phyloP scores from a whole-genome alignment of 2,329 filamentous ascomycete genomes.

The Daldinia sp. region DNA sequence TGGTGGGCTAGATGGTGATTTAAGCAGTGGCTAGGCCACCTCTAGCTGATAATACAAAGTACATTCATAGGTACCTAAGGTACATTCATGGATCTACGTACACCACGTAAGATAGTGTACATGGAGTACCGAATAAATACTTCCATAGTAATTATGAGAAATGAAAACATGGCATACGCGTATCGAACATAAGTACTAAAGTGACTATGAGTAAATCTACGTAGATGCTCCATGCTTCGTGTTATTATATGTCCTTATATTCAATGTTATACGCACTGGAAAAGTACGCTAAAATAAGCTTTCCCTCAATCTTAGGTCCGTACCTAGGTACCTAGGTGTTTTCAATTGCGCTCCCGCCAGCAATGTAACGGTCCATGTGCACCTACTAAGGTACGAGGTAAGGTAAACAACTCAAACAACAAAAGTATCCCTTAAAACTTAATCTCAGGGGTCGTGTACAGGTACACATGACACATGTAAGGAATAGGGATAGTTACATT shows the following conservation, averaged over 20 bases:
- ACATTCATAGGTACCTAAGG: conserved; percentile 1
- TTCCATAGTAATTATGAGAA: not conserved
- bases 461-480: not conserved
- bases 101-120: not conserved
- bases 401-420: conserved; percentile 7
- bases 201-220: not conserved
- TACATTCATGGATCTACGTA: conserved; percentile 12
- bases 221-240: too few species aligned
- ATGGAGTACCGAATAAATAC: too few species aligned
- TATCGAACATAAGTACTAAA: not conserved
- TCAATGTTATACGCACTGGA: not conserved
- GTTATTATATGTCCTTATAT: not conserved
- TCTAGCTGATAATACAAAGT: not conserved
- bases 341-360: too few species aligned
- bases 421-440: not conserved
- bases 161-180: not conserved
- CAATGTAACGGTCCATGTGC: too few species aligned
- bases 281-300: conserved; percentile 27
- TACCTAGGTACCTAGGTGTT: not conserved
- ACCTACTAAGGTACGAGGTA: too few species aligned
- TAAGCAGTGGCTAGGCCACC: conserved; percentile 13
- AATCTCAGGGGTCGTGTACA: not conserved
- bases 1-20: conserved; percentile 15
- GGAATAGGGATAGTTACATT: not conserved
- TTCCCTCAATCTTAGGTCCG: conserved; percentile 14